Evolutionary conservation across 2,329 filamentous ascomycete genomes (phyloP), one percentile per base, ranked within the genome.

Genomic region (Macrophomina pseudophaseolina): DNA sequence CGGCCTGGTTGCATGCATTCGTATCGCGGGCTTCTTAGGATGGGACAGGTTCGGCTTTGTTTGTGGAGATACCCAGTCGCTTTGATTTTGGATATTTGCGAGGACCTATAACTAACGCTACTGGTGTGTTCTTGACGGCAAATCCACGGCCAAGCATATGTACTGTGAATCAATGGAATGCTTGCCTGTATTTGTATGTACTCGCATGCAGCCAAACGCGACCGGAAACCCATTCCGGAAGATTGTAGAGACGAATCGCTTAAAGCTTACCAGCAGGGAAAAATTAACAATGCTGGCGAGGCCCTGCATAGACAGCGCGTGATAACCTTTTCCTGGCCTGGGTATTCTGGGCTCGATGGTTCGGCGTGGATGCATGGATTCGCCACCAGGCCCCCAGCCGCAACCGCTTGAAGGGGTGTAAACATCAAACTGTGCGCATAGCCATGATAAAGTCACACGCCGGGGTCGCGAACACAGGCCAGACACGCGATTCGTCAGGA

Each of bases 61-160:
- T 44, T 59, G 18, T 58, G 54, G 40, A 59, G 54, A 59, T 59
- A 59, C 54, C 54, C 54, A 32, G 28, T 59, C 38, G 54, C 54
- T 59, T 44, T 44, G 28, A n/a, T 59, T 30, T 32, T 16, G 4
- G 3, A 18, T 33, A 8, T 23, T 4, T 16, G 28, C 28, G 14
- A 32, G 16, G 51, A 30, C 5, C 12, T 35, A 18, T 23, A 23
- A 3, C 23, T 23, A 23, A 23, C 23, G 30, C 30, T 18, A 18
- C 8, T 35, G n/a, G 30, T 42, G n/a, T 32, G 6, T 2, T 38
- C 11, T 1, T 38, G 7, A 7, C 35, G 6, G 35, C 16, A 44
- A 23, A 12, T 44, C 9, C 6, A 44, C 42, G 42, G 5, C 42
- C 16, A 5, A 14, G 16, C 12, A 14, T 18, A 44, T 9, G 1